Base-by-base conservation (phyloP, 148 eudicot species). In the Talinum fruticosum region DNA sequence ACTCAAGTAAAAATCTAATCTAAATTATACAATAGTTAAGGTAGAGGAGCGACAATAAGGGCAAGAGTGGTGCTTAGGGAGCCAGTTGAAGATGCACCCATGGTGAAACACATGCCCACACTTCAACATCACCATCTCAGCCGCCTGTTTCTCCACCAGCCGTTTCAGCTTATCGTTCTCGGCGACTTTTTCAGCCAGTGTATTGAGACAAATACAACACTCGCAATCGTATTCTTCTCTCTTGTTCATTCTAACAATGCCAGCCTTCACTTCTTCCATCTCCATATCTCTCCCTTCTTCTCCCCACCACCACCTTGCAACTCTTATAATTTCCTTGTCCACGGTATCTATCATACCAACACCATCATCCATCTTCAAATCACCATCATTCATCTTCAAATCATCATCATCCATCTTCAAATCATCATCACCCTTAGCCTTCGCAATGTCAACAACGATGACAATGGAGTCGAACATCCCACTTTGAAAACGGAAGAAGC, bases 101-200 rank as follows among this genome's bases (percentile, higher is more conserved):
- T 67, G 37, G 69, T 66, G 71, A 35, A 68, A 68, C 38, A 12
- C 71, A 68, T 68, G 71, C 13, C 71, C 44, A 35, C 71, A 68
- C 10, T 19, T 36, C 45, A 68, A 68, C 71, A 44, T 68, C 41
- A 68, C 71, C 16, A 68, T 19, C 38, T 19, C 26, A 26, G 18
- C 0, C 10, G 21, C 6, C 13, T 15, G 36, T 30, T 14, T 32
- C 37, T 66, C 36, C 69, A 19, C 37, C 34, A 66, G 35, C 69
- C 33, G 28, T 10, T 14, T 28, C 14, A 62, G 4, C 67, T 10
- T 13, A 29, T 14, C 28, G 14, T 16, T 62, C 15, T 28, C 28
- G 14, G 2, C 35, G 10, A 66, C 35, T 66, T 66, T 66, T 15
- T 37, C 69, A 23, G 35, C 36, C 36, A 66, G 32, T 8, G 21